Evolutionary conservation across 768 basidiomycete species (phyloP).

Genomic region (Phlebiopsis flavidoalba): DNA sequence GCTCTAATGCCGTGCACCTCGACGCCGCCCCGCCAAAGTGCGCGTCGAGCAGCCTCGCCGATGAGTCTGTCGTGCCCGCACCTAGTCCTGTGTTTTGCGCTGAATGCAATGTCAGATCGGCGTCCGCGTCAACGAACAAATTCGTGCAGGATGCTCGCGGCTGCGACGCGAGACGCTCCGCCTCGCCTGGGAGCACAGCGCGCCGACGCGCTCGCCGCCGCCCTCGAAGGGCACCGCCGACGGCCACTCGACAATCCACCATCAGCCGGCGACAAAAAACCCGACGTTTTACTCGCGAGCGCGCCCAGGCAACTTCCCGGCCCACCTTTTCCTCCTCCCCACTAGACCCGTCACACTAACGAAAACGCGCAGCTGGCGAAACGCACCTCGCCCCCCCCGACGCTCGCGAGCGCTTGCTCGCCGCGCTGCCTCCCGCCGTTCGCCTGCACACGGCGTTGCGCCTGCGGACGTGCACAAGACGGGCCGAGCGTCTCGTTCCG

Average conservation of each 20-base stretch:
- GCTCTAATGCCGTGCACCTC: slow-evolving; percentile 55
- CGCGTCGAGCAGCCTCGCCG: slow-evolving; percentile 24
- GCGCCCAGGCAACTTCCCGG: slow-evolving; percentile 56
- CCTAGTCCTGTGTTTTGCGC: neutral
- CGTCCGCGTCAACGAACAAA: slow-evolving; percentile 61
- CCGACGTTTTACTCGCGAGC: slow-evolving; percentile 97
- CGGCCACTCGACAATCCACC: slow-evolving; percentile 76
- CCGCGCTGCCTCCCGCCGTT: slow-evolving; percentile 77
- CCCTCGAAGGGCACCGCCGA: slow-evolving; percentile 45
- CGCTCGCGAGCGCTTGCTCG: slow-evolving; percentile 52
- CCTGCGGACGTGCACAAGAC: slow-evolving; percentile 94
- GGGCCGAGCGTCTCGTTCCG: slow-evolving; percentile 94
- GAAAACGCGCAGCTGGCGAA: slow-evolving; percentile 49
- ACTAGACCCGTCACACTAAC: neutral
- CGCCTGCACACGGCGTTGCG: slow-evolving; percentile 56
- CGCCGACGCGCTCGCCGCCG: slow-evolving; percentile 32
- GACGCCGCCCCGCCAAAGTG: slow-evolving; percentile 25
- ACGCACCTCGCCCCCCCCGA: slow-evolving; percentile 55
- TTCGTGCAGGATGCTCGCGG: slow-evolving; percentile 91
- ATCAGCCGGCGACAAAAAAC: slow-evolving; percentile 94
- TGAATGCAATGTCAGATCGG: slow-evolving; percentile 5
- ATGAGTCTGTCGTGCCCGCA: slow-evolving; percentile 15
- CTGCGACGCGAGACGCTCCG: slow-evolving; percentile 71
- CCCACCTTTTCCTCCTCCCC: neutral
- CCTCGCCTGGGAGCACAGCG: slow-evolving; percentile 59